phyloP scores from a whole-genome alignment of 108 stramenopile genomes.

The Fistulifera solaris region DNA sequence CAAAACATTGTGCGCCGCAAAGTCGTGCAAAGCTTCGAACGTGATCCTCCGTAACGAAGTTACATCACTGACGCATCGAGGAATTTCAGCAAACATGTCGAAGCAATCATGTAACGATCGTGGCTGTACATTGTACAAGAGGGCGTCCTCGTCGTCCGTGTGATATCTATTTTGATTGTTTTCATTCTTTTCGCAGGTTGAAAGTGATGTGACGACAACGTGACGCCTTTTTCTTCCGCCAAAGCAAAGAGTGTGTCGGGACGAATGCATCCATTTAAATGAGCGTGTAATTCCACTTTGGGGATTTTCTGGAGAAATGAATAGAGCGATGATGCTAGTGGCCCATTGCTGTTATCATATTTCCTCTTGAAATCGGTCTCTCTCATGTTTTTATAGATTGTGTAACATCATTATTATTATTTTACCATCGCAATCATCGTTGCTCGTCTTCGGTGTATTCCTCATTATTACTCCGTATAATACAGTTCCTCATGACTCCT shows the following conservation, averaged over 20 bases:
- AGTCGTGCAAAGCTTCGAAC: slow-evolving; percentile 64
- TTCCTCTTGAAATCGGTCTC: no score
- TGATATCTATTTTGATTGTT: neutral
- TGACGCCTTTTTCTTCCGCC: slow-evolving; percentile 34
- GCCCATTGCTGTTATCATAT: no score
- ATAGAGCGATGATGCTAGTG: no score
- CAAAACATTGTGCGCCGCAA: slow-evolving; percentile 50
- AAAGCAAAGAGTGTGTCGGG: slow-evolving; percentile 64
- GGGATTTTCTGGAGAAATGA: slow-evolving; percentile 17
- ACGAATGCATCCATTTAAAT: slow-evolving; percentile 86
- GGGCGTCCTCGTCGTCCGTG: slow-evolving; percentile 6
- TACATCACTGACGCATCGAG: slow-evolving; percentile 46
- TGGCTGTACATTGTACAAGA: slow-evolving; percentile 33
- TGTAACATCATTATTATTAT: no score
- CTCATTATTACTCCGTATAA: no score
- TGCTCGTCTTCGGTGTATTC: no score
- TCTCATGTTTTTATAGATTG: no score
- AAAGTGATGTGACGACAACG: slow-evolving; percentile 26
- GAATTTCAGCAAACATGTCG: slow-evolving; percentile 71
- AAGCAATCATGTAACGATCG: slow-evolving; percentile 69
- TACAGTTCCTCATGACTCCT: no score
- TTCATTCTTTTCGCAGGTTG: neutral
- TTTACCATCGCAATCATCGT: no score
- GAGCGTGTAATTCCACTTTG: slow-evolving; percentile 84
- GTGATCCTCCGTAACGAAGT: slow-evolving; percentile 47